Evolutionary conservation across 306 rosid species (phyloP).

Genomic region (Calophaca sinica): DNA sequence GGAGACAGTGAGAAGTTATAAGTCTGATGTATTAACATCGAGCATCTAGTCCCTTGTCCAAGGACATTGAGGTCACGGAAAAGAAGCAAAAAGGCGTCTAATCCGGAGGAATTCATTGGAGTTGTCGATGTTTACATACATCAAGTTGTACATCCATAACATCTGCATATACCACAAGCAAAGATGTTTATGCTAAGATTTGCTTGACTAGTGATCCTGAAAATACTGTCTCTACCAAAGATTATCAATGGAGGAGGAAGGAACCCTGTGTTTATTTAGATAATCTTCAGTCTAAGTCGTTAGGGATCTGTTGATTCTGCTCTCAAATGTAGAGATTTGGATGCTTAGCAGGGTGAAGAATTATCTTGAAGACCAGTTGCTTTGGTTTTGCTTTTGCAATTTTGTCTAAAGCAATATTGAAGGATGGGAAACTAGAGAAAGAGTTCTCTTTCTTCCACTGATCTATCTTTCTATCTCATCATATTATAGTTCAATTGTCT

Average conservation of each 20-base stretch:
- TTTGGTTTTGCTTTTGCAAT: constrained; percentile 94
- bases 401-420: constrained; percentile 67
- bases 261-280: constrained; percentile 92
- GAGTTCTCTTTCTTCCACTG: constrained; percentile 93
- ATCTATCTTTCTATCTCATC: constrained; percentile 94
- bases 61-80: constrained; percentile 62
- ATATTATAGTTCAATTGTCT: constrained; percentile 73
- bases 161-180: constrained; percentile 97
- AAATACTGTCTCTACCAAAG: constrained; percentile 68
- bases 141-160: constrained; percentile 87
- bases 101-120: constrained; percentile 62
- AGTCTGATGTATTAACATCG: constrained; percentile 37
- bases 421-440: constrained; percentile 75
- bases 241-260: constrained; percentile 95
- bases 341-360: constrained; percentile 96
- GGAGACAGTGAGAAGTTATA: constrained; percentile 59
- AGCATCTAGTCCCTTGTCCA: constrained; percentile 46
- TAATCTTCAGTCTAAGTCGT: constrained; percentile 68
- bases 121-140: constrained; percentile 77
- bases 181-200: constrained; percentile 95
- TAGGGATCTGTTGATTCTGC: constrained; percentile 61
- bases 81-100: constrained; percentile 46
- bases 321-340: constrained; percentile 94
- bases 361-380: constrained; percentile 96
- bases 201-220: constrained; percentile 75